phyloP scores from a whole-genome alignment of 176 grass and related monocot genomes.

The Oryza longistaminata region DNA sequence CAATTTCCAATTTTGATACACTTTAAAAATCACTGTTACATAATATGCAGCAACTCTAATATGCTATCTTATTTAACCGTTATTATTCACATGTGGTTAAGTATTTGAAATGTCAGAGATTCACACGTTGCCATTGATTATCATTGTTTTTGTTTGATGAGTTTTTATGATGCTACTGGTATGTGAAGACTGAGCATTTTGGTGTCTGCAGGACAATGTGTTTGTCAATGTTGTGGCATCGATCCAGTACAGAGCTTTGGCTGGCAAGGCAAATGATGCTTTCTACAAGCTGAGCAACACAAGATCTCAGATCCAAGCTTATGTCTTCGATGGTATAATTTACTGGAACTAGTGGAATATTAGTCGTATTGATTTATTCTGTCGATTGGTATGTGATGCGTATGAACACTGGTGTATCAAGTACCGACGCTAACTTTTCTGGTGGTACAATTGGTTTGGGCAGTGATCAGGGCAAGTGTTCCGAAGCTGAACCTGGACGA shows the following conservation, averaged over 20 bases:
- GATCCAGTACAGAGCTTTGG: conserved; percentile 72
- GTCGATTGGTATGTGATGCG: background rate
- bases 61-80: background rate
- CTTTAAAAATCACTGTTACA: background rate
- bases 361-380: background rate
- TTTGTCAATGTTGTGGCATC: conserved; percentile 93
- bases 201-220: conserved; percentile 68
- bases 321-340: conserved; percentile 75
- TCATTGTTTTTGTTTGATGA: background rate
- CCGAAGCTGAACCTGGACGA: conserved; percentile 74
- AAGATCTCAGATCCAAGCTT: conserved; percentile 82
- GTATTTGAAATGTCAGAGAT: conserved; percentile 4
- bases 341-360: background rate
- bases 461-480: conserved; percentile 85
- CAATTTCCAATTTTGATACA: background rate
- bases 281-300: conserved; percentile 94
- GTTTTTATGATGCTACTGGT: background rate
- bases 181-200: conserved; percentile 4
- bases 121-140: background rate
- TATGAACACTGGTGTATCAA: background rate
- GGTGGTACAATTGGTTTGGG: background rate
- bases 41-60: background rate
- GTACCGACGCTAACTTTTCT: too few relatives aligned
- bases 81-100: background rate
- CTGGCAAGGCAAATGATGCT: conserved; percentile 68